A percentile compares a stretch with the other conserved stretches of the same genome.
These are phyloP conservation scores for Plantago coronopus DNA, from an alignment of 305 asterid species.

Conservation along the genomic window DNA sequence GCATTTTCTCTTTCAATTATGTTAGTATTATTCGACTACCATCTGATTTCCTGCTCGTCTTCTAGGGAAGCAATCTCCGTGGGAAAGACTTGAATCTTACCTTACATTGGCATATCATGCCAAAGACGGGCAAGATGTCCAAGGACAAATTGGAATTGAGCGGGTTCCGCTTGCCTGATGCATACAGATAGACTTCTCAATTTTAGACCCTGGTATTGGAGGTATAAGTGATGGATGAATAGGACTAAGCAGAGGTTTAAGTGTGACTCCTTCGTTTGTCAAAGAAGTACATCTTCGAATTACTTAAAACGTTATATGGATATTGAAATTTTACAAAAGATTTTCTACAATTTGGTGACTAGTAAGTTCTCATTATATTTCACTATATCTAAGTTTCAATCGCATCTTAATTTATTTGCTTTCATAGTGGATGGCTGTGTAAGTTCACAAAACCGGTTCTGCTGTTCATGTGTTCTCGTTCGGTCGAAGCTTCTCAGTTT, in stretches of 20 bases:
- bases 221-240: constrained; percentile 12
- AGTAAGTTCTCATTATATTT: too few species aligned
- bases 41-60: background rate
- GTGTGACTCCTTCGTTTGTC: background rate
- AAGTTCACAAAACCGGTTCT: too few species aligned
- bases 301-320: background rate
- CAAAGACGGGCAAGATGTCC: constrained; percentile 95
- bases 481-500: too few species aligned
- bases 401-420: too few species aligned
- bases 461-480: too few species aligned
- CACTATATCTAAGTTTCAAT: too few species aligned
- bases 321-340: background rate
- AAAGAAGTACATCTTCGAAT: constrained; percentile 1
- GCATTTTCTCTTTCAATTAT: constrained; percentile 23
- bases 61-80: constrained; percentile 85
- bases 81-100: constrained; percentile 79
- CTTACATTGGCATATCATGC: constrained; percentile 96
- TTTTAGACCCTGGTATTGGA: constrained; percentile 13
- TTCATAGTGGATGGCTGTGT: too few species aligned
- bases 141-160: constrained; percentile 78
- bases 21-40: background rate
- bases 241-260: background rate
- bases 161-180: constrained; percentile 69
- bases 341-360: too few species aligned
- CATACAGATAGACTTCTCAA: constrained; percentile 50